Evolutionary conservation across 2,329 filamentous ascomycete species (phyloP).

Genomic region (Paraconiothyrium brasiliense): DNA sequence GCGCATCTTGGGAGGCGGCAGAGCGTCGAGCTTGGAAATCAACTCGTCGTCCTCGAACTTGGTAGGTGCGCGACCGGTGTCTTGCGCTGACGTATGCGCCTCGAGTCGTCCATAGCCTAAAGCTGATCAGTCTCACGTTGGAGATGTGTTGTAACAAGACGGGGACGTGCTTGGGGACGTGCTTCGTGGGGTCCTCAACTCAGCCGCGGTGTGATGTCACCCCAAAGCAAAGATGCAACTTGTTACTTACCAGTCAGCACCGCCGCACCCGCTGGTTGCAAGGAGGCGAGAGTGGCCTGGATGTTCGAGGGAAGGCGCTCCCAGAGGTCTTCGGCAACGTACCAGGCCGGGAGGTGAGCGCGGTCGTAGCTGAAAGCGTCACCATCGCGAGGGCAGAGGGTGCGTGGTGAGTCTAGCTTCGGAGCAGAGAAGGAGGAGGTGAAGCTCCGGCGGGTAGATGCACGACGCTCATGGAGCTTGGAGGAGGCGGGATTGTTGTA

Average conservation of each 20-base stretch:
- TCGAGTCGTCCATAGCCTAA: conserved; percentile 45
- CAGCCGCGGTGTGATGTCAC: conserved; percentile 22
- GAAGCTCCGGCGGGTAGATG: conserved; percentile 40
- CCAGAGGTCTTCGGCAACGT: conserved; percentile 50
- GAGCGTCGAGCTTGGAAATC: conserved; percentile 34
- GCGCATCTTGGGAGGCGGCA: conserved; percentile 36
- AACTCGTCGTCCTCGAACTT: conserved; percentile 36
- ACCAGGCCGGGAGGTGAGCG: conserved; percentile 50
- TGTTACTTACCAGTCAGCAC: conserved; percentile 52
- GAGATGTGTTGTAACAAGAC: background rate
- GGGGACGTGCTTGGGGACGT: conserved; percentile 9
- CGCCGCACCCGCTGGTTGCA: conserved; percentile 57
- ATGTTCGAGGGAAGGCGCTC: conserved; percentile 48
- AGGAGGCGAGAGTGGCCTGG: conserved; percentile 42
- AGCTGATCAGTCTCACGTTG: conserved; percentile 22
- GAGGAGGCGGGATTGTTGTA: conserved; percentile 32
- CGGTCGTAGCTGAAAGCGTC: conserved; percentile 51
- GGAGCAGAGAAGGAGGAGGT: conserved; percentile 33
- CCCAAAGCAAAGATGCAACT: conserved; percentile 17
- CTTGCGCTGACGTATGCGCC: conserved; percentile 31
- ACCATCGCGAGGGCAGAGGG: conserved; percentile 44
- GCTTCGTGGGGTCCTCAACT: conserved; percentile 14
- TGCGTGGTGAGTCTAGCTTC: conserved; percentile 39
- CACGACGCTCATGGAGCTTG: conserved; percentile 32
- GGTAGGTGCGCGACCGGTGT: conserved; percentile 24